Percentiles rank a stretch among this genome's conserved stretches.
phyloP scores from a whole-genome alignment of 2,329 filamentous ascomycete species.

The Fusarium ambrosium region DNA sequence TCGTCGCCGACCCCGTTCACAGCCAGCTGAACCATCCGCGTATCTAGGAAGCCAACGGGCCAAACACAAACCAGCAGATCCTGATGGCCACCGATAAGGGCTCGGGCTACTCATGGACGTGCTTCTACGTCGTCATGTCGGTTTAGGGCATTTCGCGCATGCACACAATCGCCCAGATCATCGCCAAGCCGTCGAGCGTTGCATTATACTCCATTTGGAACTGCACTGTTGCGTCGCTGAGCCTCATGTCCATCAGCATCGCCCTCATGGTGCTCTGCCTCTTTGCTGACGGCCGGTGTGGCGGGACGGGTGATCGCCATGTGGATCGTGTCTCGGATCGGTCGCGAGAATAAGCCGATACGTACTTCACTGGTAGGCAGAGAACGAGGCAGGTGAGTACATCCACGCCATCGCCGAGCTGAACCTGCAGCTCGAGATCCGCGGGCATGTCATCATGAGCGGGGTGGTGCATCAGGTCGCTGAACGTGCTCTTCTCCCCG shows the following conservation, averaged over 20 bases:
- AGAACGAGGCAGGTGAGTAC: neutral
- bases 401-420: neutral
- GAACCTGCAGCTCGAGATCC: neutral
- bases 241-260: neutral
- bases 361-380: neutral
- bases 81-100: neutral
- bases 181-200: neutral
- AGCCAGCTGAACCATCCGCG: neutral
- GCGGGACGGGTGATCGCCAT: neutral
- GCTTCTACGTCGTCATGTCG: neutral
- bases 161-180: neutral
- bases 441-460: neutral
- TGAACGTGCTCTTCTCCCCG: too few species aligned
- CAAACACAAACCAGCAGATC: neutral
- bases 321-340: constrained; percentile 3
- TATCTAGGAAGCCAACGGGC: neutral
- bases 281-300: neutral
- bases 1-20: neutral
- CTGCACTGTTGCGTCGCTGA: neutral
- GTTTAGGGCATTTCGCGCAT: neutral
- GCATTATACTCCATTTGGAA: neutral
- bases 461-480: neutral
- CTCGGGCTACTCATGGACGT: neutral
- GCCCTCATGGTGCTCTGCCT: neutral
- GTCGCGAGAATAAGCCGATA: neutral